Conservation (phyloP, 371 early-diverging fungal genomes). For the Dipsacomyces acuminosporus region DNA sequence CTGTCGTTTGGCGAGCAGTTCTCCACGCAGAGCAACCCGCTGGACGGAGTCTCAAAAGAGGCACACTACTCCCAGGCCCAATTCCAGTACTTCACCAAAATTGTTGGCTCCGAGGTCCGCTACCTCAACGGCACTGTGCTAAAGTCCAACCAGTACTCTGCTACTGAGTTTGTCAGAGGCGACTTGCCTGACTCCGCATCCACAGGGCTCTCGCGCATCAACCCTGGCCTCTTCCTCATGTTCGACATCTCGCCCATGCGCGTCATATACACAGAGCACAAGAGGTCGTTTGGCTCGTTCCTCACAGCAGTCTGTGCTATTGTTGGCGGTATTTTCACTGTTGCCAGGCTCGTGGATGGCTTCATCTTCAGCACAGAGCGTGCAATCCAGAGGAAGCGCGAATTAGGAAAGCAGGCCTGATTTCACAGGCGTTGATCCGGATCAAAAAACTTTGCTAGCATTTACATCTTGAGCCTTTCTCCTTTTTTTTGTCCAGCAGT, state of each 20-base stretch:
- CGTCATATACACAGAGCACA: constrained; percentile 78
- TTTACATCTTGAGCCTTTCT: neutral
- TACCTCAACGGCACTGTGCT: constrained; percentile 61
- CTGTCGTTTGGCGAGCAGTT: constrained; percentile 74
- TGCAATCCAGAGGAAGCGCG: constrained; percentile 71
- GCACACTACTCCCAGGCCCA: constrained; percentile 28
- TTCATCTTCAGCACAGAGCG: constrained; percentile 84
- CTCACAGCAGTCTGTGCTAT: constrained; percentile 90
- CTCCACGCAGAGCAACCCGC: constrained; percentile 66
- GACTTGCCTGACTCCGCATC: neutral
- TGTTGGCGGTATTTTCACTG: constrained; percentile 92
- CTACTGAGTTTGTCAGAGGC: constrained; percentile 73
- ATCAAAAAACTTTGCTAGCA: constrained; percentile 5
- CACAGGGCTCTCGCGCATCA: constrained; percentile 1
- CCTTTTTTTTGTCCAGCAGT: neutral
- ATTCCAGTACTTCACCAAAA: constrained; percentile 91
- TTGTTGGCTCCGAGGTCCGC: constrained; percentile 80
- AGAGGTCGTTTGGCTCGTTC: constrained; percentile 79
- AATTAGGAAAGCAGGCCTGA: constrained; percentile 69
- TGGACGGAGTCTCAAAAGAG: constrained; percentile 62
- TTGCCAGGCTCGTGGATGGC: constrained; percentile 88
- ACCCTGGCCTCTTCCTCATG: constrained; percentile 83
- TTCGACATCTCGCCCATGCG: constrained; percentile 97
- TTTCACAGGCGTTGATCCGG: constrained; percentile 2
- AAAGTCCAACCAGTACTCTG: constrained; percentile 90